Conservation (phyloP, 257 asterid species). For the Solanum paucissectum region DNA sequence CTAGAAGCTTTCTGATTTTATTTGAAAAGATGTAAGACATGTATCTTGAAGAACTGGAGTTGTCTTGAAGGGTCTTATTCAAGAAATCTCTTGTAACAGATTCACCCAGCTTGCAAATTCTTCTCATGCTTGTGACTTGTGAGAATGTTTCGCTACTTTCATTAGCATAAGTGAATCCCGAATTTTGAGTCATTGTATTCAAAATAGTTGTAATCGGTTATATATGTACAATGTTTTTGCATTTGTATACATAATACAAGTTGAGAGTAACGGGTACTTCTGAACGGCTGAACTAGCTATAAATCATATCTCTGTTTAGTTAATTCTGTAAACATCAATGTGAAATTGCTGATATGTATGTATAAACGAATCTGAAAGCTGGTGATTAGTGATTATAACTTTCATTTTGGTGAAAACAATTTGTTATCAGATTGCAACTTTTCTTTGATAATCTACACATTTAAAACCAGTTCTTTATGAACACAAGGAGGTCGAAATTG, state of each 20-base stretch:
- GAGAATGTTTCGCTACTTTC: neutral
- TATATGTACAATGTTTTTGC: neutral
- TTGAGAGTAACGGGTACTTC: neutral
- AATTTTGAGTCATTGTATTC: neutral
- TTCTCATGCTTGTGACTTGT: constrained; percentile 12
- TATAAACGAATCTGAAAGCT: neutral
- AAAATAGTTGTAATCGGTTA: neutral
- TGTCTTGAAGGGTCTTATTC: too few relatives aligned
- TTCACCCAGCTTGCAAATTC: constrained; percentile 40
- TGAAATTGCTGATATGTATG: neutral
- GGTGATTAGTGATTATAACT: too few relatives aligned
- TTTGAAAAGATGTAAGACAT: too few relatives aligned
- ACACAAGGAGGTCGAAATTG: too few relatives aligned
- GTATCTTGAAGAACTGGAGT: too few relatives aligned
- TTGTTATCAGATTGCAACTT: neutral
- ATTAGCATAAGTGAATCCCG: neutral
- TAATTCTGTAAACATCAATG: neutral
- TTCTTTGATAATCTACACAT: neutral
- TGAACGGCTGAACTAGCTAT: neutral
- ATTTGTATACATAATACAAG: neutral
- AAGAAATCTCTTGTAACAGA: constrained; percentile 28
- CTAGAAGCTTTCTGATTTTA: too few relatives aligned
- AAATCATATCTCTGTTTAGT: neutral
- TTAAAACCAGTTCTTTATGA: too few relatives aligned
- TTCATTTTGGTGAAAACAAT: neutral